phyloP scores from a whole-genome alignment of 129 eudicot genomes.

The Artemisia tridentata region DNA sequence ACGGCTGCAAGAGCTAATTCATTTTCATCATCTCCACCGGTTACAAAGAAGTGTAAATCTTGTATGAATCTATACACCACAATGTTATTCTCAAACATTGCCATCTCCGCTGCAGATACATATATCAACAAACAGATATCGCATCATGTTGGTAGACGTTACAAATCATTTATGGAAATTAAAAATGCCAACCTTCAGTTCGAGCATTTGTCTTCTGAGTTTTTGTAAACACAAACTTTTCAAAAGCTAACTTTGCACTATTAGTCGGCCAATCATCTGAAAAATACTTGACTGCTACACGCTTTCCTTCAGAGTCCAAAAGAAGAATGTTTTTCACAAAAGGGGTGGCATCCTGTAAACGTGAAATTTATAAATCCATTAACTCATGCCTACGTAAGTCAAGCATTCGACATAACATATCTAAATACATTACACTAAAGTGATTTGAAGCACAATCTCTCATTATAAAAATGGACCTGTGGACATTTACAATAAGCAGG shows the following conservation, averaged over 20 bases:
- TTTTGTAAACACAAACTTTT: constrained; percentile 61
- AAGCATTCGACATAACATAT: not conserved
- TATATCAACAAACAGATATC: not conserved
- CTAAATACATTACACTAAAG: not conserved
- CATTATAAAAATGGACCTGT: not conserved
- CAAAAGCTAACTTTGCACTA: constrained; percentile 62
- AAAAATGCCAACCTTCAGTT: constrained; percentile 53
- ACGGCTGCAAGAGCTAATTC: constrained; percentile 81
- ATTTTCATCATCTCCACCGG: constrained; percentile 88
- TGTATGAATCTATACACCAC: constrained; percentile 80
- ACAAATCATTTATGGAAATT: not conserved
- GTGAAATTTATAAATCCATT: not conserved
- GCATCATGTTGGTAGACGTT: not conserved
- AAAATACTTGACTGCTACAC: constrained; percentile 66
- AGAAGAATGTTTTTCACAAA: constrained; percentile 66
- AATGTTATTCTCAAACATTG: constrained; percentile 71
- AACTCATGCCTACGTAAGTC: not conserved
- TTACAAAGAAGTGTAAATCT: constrained; percentile 92
- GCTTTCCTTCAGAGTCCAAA: constrained; percentile 71
- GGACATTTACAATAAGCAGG: not conserved
- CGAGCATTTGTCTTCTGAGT: constrained; percentile 77
- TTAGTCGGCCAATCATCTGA: constrained; percentile 79
- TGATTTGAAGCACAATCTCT: not conserved
- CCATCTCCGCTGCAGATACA: constrained; percentile 68
- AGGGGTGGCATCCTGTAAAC: constrained; percentile 38